Evolutionary conservation across 331 rosid species (phyloP).

Genomic region (Cydonia oblonga): DNA sequence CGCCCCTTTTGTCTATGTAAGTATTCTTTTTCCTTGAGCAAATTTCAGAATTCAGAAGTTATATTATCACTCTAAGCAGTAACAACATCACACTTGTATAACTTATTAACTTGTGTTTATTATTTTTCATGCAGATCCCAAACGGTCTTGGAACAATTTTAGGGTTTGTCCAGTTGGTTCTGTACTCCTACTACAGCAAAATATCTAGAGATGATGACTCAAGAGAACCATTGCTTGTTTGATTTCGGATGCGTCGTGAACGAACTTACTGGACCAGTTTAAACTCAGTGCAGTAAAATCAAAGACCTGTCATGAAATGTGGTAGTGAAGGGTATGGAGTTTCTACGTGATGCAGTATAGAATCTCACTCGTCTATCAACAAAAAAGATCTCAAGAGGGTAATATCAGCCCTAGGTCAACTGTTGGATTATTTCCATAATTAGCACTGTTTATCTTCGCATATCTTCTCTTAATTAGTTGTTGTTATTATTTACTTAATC

Average conservation of each 20-base stretch:
- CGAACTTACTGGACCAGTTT: background rate
- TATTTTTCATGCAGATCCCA: constrained; percentile 34
- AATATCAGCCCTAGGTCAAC: too few relatives aligned
- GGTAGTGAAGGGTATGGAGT: too few relatives aligned
- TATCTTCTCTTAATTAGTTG: too few relatives aligned
- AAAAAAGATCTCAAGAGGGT: too few relatives aligned
- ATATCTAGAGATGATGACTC: constrained; percentile 23
- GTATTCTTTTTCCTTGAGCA: constrained; percentile 11
- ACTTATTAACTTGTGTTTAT: background rate
- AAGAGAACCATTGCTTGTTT: constrained; percentile 39
- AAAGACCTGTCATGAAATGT: background rate
- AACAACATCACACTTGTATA: too few relatives aligned
- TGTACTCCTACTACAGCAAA: constrained; percentile 33
- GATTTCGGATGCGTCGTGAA: constrained; percentile 25
- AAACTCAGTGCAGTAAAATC: background rate
- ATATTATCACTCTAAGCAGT: too few relatives aligned
- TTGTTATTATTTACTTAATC: too few relatives aligned
- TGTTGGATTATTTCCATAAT: too few relatives aligned
- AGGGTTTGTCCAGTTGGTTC: constrained; percentile 48
- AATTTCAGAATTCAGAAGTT: background rate
- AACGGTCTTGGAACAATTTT: constrained; percentile 72
- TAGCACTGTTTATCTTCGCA: too few relatives aligned
- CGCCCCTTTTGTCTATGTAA: constrained; percentile 62
- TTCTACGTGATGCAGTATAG: too few relatives aligned
- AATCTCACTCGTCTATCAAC: too few relatives aligned